A percentile compares a stretch with the other conserved stretches of the same genome.
Evolutionary conservation across 208 protist genomes (phyloP).

Genomic region (Leishmania mexicana): DNA sequence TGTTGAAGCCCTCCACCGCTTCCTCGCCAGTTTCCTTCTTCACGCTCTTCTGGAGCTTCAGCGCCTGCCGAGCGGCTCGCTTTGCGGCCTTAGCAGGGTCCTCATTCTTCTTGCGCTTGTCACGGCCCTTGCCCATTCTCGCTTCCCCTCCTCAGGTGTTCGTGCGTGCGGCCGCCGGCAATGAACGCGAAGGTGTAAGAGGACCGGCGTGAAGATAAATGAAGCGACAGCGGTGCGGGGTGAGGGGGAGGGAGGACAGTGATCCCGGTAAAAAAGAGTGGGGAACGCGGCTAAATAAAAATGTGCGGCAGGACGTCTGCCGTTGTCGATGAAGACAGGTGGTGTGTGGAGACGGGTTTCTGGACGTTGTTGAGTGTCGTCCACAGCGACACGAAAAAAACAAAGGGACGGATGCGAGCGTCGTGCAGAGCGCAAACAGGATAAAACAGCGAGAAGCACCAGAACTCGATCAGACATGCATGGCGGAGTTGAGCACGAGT

Average conservation of each 20-base stretch:
- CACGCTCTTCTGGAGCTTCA: slow-evolving; percentile 61
- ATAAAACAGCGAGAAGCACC: background rate
- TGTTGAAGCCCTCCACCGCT: slow-evolving; percentile 61
- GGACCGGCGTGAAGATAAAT: background rate
- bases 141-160: too few species aligned
- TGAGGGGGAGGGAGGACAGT: background rate
- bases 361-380: background rate
- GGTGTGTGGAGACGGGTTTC: background rate
- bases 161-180: too few species aligned
- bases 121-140: slow-evolving; percentile 89
- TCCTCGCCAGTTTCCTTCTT: slow-evolving; percentile 28
- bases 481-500: background rate
- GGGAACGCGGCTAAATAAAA: background rate
- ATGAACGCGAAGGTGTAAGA: background rate
- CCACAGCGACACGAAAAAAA: background rate
- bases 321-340: background rate
- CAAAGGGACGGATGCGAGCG: background rate
- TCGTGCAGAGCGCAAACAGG: background rate
- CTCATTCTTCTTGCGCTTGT: slow-evolving; percentile 92
- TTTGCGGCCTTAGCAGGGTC: slow-evolving; percentile 80
- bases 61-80: slow-evolving; percentile 61
- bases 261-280: background rate
- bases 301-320: background rate
- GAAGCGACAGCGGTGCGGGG: background rate
- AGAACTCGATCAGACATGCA: background rate